A percentile compares a stretch with the other conserved stretches of the same genome.
These are phyloP conservation scores for Lepidium africanum DNA, from an alignment of 345 rosid genomes.

Conservation along the genomic window DNA sequence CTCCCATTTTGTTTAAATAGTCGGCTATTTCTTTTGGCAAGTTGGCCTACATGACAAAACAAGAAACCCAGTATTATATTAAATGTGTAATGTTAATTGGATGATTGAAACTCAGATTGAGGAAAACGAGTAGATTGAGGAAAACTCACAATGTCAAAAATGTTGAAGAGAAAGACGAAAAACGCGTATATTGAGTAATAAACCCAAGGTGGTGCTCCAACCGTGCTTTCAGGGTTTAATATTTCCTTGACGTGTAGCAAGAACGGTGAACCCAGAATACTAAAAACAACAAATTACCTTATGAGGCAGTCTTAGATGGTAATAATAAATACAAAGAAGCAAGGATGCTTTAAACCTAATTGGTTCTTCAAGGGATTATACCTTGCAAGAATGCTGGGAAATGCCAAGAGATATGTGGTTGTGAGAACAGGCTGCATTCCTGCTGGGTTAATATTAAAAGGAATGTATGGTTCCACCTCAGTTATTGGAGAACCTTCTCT, in stretches of 20 bases:
- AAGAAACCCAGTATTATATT: neutral
- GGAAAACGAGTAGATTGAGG: neutral
- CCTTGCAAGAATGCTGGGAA: slow-evolving; percentile 94
- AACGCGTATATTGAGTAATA: slow-evolving; percentile 86
- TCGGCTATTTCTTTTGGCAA: slow-evolving; percentile 95
- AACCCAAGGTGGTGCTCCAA: slow-evolving; percentile 90
- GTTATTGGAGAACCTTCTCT: slow-evolving; percentile 86
- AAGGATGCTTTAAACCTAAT: neutral
- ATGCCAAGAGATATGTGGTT: slow-evolving; percentile 75
- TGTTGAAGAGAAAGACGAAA: slow-evolving; percentile 84
- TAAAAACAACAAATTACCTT: slow-evolving; percentile 29
- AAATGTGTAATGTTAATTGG: neutral
- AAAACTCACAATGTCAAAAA: slow-evolving; percentile 96
- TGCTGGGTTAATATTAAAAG: slow-evolving; percentile 89
- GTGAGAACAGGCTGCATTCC: slow-evolving; percentile 99
- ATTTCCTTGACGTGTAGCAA: slow-evolving; percentile 77
- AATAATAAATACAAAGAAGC: neutral
- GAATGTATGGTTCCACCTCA: slow-evolving; percentile 92
- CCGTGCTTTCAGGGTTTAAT: slow-evolving; percentile 71
- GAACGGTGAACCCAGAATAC: slow-evolving; percentile 69
- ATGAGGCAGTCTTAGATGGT: slow-evolving; percentile 26
- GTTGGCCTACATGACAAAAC: slow-evolving; percentile 57
- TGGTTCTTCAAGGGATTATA: slow-evolving; percentile 11
- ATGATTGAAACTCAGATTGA: neutral
- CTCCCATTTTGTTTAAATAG: slow-evolving; percentile 95